A percentile compares a stretch with the other conserved stretches of the same genome.
Conservation (phyloP, 2,329 filamentous ascomycete species). For the Colletotrichum graminicola region DNA sequence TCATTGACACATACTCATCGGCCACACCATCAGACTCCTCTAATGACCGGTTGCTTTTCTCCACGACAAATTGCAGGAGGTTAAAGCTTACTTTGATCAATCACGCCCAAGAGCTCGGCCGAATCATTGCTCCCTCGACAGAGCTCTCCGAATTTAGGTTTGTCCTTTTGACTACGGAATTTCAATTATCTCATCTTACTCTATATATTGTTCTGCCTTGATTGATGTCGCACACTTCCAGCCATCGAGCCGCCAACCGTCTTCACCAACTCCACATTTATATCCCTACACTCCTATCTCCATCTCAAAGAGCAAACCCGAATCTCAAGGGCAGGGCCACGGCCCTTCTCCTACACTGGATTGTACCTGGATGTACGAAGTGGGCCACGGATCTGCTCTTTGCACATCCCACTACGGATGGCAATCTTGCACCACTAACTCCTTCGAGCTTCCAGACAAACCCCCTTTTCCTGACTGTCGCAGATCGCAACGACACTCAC, state of each 20-base stretch:
- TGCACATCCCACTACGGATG: constrained; percentile 20
- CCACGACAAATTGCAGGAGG: constrained; percentile 1
- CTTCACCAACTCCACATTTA: neutral
- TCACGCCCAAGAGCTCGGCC: neutral
- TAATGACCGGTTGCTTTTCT: neutral
- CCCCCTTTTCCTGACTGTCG: constrained; percentile 6
- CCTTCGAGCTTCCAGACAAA: constrained; percentile 29
- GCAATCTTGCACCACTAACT: constrained; percentile 3
- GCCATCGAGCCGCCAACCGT: neutral
- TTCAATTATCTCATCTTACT: neutral
- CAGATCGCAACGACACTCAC: constrained; percentile 4
- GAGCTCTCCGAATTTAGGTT: no score
- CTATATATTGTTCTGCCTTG: neutral
- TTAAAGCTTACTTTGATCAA: neutral
- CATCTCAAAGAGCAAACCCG: constrained; percentile 12
- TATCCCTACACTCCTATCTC: neutral
- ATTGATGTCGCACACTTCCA: constrained; percentile 1
- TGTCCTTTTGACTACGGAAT: no score
- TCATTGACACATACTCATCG: neutral
- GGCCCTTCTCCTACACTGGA: constrained; percentile 1
- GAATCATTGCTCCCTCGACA: neutral
- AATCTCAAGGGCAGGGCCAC: constrained; percentile 14
- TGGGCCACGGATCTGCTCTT: constrained; percentile 31
- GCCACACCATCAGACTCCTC: neutral
- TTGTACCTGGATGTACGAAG: constrained; percentile 13